A percentile compares a stretch with the other conserved stretches of the same genome.
Evolutionary conservation across 1,139 yeast genomes (phyloP).

Genomic region (Saccharomyces hybrid): DNA sequence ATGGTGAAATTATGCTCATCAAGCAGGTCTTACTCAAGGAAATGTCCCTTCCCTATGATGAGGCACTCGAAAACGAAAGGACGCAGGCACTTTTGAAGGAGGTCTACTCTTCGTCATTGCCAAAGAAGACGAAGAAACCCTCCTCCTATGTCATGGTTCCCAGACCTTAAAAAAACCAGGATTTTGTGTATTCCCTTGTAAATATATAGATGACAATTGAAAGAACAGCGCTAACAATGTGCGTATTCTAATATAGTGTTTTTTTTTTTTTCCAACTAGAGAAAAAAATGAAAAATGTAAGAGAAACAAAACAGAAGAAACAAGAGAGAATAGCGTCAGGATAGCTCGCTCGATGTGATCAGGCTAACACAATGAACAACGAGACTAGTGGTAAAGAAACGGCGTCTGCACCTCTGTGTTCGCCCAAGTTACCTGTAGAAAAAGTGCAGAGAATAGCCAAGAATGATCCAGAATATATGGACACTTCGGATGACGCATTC

Average conservation of each 20-base stretch:
- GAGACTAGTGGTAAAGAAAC: neutral
- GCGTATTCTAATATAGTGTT: neutral
- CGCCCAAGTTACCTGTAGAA: slow-evolving; percentile 53
- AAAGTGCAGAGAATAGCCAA: slow-evolving; percentile 79
- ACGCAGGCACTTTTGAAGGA: neutral
- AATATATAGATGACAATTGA: neutral
- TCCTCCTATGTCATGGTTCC: neutral
- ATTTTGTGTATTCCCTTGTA: neutral
- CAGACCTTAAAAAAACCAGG: neutral
- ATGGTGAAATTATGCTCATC: neutral
- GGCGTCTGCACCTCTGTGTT: neutral
- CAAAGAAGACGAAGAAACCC: neutral
- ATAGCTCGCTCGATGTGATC: neutral
- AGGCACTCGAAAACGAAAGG: neutral
- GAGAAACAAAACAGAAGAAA: neutral
- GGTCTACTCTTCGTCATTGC: neutral
- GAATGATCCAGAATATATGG: slow-evolving; percentile 75
- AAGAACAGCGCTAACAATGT: neutral
- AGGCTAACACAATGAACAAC: neutral
- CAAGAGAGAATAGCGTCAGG: neutral
- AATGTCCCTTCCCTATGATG: neutral
- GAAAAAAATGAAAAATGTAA: neutral
- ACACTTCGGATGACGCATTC: slow-evolving; percentile 72
- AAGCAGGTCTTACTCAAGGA: neutral
- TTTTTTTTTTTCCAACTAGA: slow-evolving; percentile 8